Conservation (phyloP, 2,329 filamentous ascomycete species). For the Fusarium sp. region DNA sequence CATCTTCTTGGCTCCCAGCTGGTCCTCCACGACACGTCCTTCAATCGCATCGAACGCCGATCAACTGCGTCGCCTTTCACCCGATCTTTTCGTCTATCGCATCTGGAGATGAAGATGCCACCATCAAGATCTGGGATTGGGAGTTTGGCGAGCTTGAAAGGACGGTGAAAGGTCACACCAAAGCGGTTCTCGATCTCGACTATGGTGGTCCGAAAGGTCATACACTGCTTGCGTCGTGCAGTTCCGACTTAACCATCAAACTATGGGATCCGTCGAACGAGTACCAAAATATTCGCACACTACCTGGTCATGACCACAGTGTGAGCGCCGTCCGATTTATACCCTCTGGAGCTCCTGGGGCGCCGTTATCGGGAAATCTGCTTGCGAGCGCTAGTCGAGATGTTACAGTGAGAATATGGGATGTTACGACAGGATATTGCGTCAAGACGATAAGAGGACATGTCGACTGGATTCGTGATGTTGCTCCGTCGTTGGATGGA, state of each 20-base stretch:
- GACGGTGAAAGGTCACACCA: constrained; percentile 92
- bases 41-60: constrained; percentile 72
- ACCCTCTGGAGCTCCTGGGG: constrained; percentile 80
- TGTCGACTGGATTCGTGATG: constrained; percentile 89
- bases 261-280: constrained; percentile 92
- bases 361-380: constrained; percentile 81
- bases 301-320: constrained; percentile 91
- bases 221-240: constrained; percentile 72
- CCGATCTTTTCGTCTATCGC: constrained; percentile 90
- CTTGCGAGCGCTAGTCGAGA: constrained; percentile 88
- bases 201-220: constrained; percentile 77
- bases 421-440: constrained; percentile 91
- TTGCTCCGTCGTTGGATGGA: constrained; percentile 83
- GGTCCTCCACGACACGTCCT: constrained; percentile 82
- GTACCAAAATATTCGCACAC: constrained; percentile 93
- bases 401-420: constrained; percentile 87
- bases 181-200: constrained; percentile 86
- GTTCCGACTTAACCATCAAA: constrained; percentile 90
- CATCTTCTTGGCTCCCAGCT: constrained; percentile 84
- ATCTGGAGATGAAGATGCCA: constrained; percentile 89
- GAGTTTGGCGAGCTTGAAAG: constrained; percentile 89
- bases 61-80: constrained; percentile 92
- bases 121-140: constrained; percentile 98
- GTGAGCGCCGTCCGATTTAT: constrained; percentile 90
- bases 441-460: constrained; percentile 90